Percentiles rank a stretch among this genome's conserved stretches.
Conservation (phyloP, 345 rosid genomes). For the Anacardium occidentale region DNA sequence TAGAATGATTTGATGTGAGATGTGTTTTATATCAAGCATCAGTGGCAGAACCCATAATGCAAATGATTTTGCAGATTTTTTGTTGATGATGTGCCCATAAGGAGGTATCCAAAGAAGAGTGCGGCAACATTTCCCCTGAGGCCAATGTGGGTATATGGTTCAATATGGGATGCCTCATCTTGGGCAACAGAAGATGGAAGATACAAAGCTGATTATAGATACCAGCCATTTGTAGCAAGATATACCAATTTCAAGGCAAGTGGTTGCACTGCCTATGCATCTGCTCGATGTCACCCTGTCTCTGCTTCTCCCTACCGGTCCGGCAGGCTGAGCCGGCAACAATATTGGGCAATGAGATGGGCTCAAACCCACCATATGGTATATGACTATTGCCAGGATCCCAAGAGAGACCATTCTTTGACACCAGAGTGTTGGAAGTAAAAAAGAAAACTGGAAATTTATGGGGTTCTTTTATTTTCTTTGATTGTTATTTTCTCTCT, state of each 20-base stretch:
- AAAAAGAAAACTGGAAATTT: conserved; percentile 2
- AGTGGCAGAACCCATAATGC: too few species aligned
- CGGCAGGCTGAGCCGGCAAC: conserved; percentile 66
- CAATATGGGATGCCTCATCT: conserved; percentile 97
- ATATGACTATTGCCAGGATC: conserved; percentile 78
- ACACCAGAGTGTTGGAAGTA: conserved; percentile 80
- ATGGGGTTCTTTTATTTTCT: neutral
- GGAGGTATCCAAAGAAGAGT: conserved; percentile 87
- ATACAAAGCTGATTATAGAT: conserved; percentile 84
- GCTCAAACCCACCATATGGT: conserved; percentile 62
- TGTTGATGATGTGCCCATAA: conserved; percentile 89
- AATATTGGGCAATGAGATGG: conserved; percentile 74
- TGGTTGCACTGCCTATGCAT: conserved; percentile 78
- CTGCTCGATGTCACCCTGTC: conserved; percentile 54
- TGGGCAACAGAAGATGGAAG: conserved; percentile 98
- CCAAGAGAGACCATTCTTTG: conserved; percentile 70
- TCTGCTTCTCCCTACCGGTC: conserved; percentile 74
- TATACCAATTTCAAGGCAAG: conserved; percentile 68
- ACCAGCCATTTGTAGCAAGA: conserved; percentile 80
- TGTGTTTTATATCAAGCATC: too few species aligned
- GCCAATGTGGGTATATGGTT: conserved; percentile 96
- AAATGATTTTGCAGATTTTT: conserved; percentile 52
- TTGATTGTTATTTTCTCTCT: conserved; percentile 8
- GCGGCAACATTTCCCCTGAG: conserved; percentile 73
- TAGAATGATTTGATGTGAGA: too few species aligned